A percentile compares a stretch with the other conserved stretches of the same genome.
These are phyloP conservation scores for Grigorovia yakushimaensis DNA, from an alignment of 805 yeast species.

Conservation along the genomic window DNA sequence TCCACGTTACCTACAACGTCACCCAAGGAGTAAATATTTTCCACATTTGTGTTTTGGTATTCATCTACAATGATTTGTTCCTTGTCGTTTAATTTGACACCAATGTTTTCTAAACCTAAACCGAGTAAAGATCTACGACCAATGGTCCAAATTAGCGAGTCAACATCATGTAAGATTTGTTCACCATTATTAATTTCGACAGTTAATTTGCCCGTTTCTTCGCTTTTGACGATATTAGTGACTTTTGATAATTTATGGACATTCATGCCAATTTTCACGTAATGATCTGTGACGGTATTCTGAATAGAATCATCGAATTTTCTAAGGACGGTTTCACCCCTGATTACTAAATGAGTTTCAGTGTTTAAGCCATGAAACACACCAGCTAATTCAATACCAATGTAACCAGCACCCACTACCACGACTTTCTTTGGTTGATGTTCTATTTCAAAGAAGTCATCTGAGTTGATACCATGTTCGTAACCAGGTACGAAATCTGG, in stretches of 20 bases:
- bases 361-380: slow-evolving; percentile 83
- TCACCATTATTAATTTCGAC: slow-evolving; percentile 35
- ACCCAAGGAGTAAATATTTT: slow-evolving; percentile 75
- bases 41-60: slow-evolving; percentile 70
- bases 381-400: slow-evolving; percentile 93
- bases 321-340: slow-evolving; percentile 87
- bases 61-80: slow-evolving; percentile 75
- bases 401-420: slow-evolving; percentile 95
- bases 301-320: slow-evolving; percentile 78
- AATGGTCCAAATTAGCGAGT: slow-evolving; percentile 82
- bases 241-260: slow-evolving; percentile 62
- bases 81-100: slow-evolving; percentile 49
- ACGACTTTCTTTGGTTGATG: slow-evolving; percentile 87
- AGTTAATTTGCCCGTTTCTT: slow-evolving; percentile 38
- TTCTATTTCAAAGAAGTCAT: slow-evolving; percentile 78
- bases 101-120: slow-evolving; percentile 68
- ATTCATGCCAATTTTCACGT: slow-evolving; percentile 70
- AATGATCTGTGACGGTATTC: slow-evolving; percentile 67
- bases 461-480: slow-evolving; percentile 76
- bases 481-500: slow-evolving; percentile 71
- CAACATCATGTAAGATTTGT: slow-evolving; percentile 55
- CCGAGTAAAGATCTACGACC: slow-evolving; percentile 77
- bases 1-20: slow-evolving; percentile 91
- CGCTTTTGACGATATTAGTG: slow-evolving; percentile 37
- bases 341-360: slow-evolving; percentile 76